Evolutionary conservation across 2,329 filamentous ascomycete species (phyloP), one percentile per base, ranked within the genome.

Genomic region (Xylariaceae sp.): DNA sequence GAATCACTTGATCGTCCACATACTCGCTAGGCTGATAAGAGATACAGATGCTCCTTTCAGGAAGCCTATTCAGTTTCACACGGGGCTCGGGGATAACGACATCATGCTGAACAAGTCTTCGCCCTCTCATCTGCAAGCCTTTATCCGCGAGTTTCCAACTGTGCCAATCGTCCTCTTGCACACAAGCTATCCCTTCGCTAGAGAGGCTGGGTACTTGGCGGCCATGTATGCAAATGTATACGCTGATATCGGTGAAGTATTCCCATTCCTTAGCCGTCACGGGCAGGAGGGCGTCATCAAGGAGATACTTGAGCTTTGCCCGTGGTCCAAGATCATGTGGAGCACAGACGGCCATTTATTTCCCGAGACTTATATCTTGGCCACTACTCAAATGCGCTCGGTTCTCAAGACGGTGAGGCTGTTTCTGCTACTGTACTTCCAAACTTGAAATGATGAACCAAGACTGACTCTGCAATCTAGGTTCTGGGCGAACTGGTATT

Each of bases 41-140:
- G 64, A 71, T 29, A 63, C 67, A 29, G 36, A 19, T 24, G 61
- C 59, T 15, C 60, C 59, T 3, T 63, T 64, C 2, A 52, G 62
- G 43, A 93, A 91, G 58, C 86, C 87, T 0, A 68, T 94, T 11
- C 88, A 94, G 55, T 85, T 95, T 49, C 88, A 94, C 55, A 93
- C 87, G 0, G 87, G 87, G 0, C 71, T 93, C 0, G 87, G 88
- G 1, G 88, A 93, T 56, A 86, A 83, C 50, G 87, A 93, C 53
- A 84, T 93, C 38, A 76, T 72, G 4, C 67, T 94, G 19, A 67
- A 78, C 3, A 76, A 75, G 38, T 77, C 87, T 0, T 91, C 88
- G 32, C 87, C 89, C 1, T 78, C 86, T 1, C 81, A 86, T 52
- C 66, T 95, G 18, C 87, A 94, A 55, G 66, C 73, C 0, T 78